Evolutionary conservation across 805 yeast species (phyloP).

Genomic region (Candida ficus): DNA sequence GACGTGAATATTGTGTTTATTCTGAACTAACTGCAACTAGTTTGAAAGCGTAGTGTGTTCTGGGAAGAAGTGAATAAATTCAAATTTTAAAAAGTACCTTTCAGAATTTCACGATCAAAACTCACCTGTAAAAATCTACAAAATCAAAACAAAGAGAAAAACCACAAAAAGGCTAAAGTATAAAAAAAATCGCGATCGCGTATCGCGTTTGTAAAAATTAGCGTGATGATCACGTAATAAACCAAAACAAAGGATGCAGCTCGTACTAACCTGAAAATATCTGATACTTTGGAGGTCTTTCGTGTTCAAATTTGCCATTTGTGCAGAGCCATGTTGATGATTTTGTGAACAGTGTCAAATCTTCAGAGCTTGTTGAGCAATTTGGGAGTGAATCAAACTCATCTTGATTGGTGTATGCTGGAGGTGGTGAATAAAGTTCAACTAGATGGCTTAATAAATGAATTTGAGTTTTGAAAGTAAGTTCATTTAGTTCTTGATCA

Average conservation of each 20-base stretch:
- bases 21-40: too few relatives aligned
- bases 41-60: too few relatives aligned
- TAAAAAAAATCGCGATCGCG: too few relatives aligned
- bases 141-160: background rate
- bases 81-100: too few relatives aligned
- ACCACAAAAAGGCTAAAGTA: background rate
- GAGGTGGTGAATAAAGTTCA: constrained; percentile 9
- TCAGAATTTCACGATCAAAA: background rate
- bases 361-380: background rate
- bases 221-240: constrained; percentile 2
- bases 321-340: constrained; percentile 19
- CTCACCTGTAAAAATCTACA: background rate
- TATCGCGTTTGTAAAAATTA: constrained; percentile 1
- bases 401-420: constrained; percentile 6
- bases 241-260: background rate
- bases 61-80: too few relatives aligned
- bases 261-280: background rate
- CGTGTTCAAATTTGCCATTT: constrained; percentile 16
- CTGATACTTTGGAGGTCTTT: constrained; percentile 14
- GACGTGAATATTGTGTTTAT: background rate
- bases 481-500: constrained; percentile 2
- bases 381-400: background rate
- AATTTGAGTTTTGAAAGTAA: constrained; percentile 15
- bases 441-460: constrained; percentile 9
- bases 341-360: background rate